Percentiles rank a stretch among this genome's conserved stretches.
These are phyloP conservation scores for Rossbeevera mucosa DNA, from an alignment of 768 basidiomycete genomes.

Conservation along the genomic window DNA sequence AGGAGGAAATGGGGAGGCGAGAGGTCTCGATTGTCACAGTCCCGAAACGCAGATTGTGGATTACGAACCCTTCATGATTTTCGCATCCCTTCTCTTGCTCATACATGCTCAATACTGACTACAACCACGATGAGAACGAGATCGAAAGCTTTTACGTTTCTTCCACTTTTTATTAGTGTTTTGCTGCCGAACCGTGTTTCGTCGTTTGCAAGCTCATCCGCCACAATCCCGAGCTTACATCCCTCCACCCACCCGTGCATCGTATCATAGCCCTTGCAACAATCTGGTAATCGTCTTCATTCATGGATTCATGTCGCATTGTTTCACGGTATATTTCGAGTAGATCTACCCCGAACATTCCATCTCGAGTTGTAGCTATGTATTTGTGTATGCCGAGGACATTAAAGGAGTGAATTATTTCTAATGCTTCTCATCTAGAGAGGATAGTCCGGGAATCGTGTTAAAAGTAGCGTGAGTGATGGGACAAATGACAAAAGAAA, in stretches of 20 bases:
- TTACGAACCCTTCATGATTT: constrained; percentile 58
- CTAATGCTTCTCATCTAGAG: constrained; percentile 12
- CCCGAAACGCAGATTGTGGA: constrained; percentile 69
- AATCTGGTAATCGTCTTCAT: constrained; percentile 26
- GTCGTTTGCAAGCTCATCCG: constrained; percentile 12
- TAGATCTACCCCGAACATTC: constrained; percentile 34
- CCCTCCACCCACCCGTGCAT: constrained; percentile 9
- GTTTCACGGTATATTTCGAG: constrained; percentile 32
- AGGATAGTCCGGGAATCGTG: background rate
- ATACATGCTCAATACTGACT: constrained; percentile 22
- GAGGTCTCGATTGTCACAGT: constrained; percentile 79
- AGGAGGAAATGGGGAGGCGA: constrained; percentile 76
- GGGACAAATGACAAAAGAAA: background rate
- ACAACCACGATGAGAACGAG: constrained; percentile 10
- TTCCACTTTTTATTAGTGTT: constrained; percentile 11
- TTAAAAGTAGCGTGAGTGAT: constrained; percentile 1
- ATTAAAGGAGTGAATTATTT: constrained; percentile 35
- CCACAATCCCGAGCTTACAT: background rate
- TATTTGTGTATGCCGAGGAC: constrained; percentile 35
- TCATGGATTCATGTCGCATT: constrained; percentile 31
- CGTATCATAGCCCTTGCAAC: constrained; percentile 26
- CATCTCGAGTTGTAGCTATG: constrained; percentile 30
- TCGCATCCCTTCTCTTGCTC: constrained; percentile 1
- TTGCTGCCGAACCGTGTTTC: constrained; percentile 11
- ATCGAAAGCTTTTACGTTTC: constrained; percentile 3